Percentiles rank a stretch among this genome's conserved stretches.
phyloP scores from a whole-genome alignment of 192 early-diverging fungal genomes.

The Coemansia sp. region DNA sequence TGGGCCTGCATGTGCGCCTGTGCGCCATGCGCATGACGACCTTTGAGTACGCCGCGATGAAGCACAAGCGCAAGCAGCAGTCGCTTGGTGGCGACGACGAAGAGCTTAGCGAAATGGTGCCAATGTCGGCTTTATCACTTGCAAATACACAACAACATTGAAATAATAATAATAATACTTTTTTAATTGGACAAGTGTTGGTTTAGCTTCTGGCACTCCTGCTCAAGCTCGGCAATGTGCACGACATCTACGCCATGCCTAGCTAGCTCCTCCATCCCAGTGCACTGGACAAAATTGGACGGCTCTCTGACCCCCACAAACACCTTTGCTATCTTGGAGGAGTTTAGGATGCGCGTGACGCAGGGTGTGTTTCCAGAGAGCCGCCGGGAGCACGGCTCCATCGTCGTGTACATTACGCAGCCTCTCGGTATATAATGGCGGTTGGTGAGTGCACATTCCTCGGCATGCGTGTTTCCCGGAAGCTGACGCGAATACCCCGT shows the following conservation, averaged over 20 bases:
- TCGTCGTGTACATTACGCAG: constrained; percentile 80
- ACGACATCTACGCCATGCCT: constrained; percentile 72
- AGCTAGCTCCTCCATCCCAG: constrained; percentile 68
- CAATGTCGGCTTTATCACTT: constrained; percentile 1
- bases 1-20: constrained; percentile 40
- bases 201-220: constrained; percentile 72
- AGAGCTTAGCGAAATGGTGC: constrained; percentile 8
- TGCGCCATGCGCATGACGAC: constrained; percentile 32
- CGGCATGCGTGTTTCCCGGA: constrained; percentile 97
- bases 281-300: constrained; percentile 81
- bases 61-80: constrained; percentile 5
- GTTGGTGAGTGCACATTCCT: constrained; percentile 88
- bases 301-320: constrained; percentile 89
- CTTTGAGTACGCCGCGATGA: constrained; percentile 28
- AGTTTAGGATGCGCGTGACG: constrained; percentile 65
- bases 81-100: no score
- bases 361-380: constrained; percentile 87
- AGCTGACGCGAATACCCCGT: constrained; percentile 93
- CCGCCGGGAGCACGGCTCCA: constrained; percentile 94
- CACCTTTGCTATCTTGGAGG: constrained; percentile 62
- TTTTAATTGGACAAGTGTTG: constrained; percentile 48
- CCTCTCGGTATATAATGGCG: neutral
- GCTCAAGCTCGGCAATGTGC: constrained; percentile 69
- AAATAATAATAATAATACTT: neutral
- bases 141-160: neutral